phyloP scores from a whole-genome alignment of 192 early-diverging fungal genomes.

The Coemansia sp. region DNA sequence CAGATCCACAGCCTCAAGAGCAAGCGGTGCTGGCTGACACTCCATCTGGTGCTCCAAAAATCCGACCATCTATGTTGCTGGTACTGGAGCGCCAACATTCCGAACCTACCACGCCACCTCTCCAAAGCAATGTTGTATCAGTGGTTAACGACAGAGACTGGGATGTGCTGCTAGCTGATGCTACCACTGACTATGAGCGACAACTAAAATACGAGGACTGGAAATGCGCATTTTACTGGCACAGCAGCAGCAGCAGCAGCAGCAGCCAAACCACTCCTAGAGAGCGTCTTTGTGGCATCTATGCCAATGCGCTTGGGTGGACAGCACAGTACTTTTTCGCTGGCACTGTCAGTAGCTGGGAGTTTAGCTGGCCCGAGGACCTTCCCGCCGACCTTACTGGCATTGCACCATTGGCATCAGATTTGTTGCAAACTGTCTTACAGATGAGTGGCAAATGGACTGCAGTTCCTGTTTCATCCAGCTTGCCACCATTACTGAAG shows the following conservation, averaged over 20 bases:
- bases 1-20: no score
- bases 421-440: slow-evolving; percentile 12
- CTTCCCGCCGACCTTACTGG: slow-evolving; percentile 5
- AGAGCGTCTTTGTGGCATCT: slow-evolving; percentile 9
- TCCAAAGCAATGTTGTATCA: not conserved
- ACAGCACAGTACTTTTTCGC: slow-evolving; percentile 35
- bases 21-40: not conserved
- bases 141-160: slow-evolving; percentile 27
- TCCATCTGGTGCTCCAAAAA: not conserved
- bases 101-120: not conserved
- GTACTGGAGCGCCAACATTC: not conserved
- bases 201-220: slow-evolving; percentile 12
- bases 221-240: slow-evolving; percentile 20
- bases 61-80: not conserved
- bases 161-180: slow-evolving; percentile 26
- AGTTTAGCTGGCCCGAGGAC: slow-evolving; percentile 35
- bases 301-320: slow-evolving; percentile 36
- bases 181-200: slow-evolving; percentile 19
- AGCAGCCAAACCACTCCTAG: not conserved
- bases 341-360: slow-evolving; percentile 31
- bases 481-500: slow-evolving; percentile 15
- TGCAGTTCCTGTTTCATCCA: slow-evolving; percentile 6
- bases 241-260: not conserved
- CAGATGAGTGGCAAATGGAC: slow-evolving; percentile 2
- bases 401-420: slow-evolving; percentile 29